Evolutionary conservation across 1,284 basidiomycete genomes (phyloP).

Genomic region (Moniliophthora roreri): DNA sequence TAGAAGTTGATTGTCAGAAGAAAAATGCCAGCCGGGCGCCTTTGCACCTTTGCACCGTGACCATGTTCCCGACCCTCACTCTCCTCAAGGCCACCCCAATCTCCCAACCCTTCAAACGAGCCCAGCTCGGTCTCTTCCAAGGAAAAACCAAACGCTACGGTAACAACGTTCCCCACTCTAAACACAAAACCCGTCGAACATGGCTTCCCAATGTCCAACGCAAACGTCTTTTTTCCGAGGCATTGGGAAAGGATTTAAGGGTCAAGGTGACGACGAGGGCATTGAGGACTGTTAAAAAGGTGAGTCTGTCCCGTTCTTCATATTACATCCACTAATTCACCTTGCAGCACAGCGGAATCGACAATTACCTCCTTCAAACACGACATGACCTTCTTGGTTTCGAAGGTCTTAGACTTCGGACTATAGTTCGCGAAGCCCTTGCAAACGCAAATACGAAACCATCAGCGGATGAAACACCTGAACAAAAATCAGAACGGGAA

Average conservation of each 20-base stretch:
- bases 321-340: no score
- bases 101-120: slow-evolving; percentile 73
- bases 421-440: slow-evolving; percentile 50
- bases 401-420: slow-evolving; percentile 73
- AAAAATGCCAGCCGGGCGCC: no score
- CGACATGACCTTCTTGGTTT: slow-evolving; percentile 65
- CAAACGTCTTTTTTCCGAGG: slow-evolving; percentile 70
- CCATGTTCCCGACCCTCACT: slow-evolving; percentile 29
- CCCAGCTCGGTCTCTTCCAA: slow-evolving; percentile 77
- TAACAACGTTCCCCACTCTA: slow-evolving; percentile 90
- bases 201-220: slow-evolving; percentile 88
- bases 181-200: slow-evolving; percentile 85
- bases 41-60: no score
- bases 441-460: slow-evolving; percentile 22
- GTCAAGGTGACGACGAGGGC: slow-evolving; percentile 76
- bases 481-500: slow-evolving; percentile 2
- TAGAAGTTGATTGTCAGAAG: no score
- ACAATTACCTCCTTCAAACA: slow-evolving; percentile 74
- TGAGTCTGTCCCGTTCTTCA: no score
- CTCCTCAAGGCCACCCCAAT: slow-evolving; percentile 32
- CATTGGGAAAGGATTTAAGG: slow-evolving; percentile 54
- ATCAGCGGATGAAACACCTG: neutral
- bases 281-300: slow-evolving; percentile 80
- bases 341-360: slow-evolving; percentile 70
- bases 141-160: slow-evolving; percentile 80